These are phyloP conservation scores for Zygnema circumcarinatum DNA, from an alignment of 139 green algal genomes.

Conservation along the genomic window DNA sequence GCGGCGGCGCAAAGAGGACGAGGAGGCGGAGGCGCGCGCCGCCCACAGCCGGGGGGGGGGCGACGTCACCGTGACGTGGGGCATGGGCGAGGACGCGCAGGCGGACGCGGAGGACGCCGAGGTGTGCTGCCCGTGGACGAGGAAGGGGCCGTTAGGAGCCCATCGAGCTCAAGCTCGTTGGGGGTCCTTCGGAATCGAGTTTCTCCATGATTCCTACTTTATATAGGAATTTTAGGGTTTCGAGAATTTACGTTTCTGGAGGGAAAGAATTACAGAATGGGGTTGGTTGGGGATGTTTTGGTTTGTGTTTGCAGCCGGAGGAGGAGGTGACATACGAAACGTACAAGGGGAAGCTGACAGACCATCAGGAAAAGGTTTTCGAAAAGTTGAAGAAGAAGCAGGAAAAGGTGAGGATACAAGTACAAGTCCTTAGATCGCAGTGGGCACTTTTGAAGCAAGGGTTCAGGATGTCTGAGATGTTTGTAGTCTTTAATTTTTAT, in stretches of 20 bases:
- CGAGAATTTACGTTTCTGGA: background rate
- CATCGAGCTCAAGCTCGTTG: background rate
- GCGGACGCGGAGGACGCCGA: conserved; percentile 1
- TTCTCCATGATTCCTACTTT: conserved; percentile 16
- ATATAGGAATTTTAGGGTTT: background rate
- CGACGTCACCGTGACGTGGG: conserved; percentile 66
- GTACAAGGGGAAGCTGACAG: conserved; percentile 73
- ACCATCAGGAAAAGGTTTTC: conserved; percentile 87
- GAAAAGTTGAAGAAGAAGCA: conserved; percentile 85
- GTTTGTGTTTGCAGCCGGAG: conserved; percentile 16
- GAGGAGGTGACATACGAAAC: conserved; percentile 57
- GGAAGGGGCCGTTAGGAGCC: background rate
- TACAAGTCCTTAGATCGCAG: too few relatives aligned
- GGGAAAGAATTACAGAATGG: background rate
- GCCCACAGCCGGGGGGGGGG: conserved; percentile 65
- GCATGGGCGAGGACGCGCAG: conserved; percentile 70
- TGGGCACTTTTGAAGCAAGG: too few relatives aligned
- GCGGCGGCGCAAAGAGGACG: conserved; percentile 52
- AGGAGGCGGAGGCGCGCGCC: conserved; percentile 58
- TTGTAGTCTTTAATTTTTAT: too few relatives aligned
- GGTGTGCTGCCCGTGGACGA: background rate
- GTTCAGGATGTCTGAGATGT: too few relatives aligned
- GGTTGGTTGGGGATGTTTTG: background rate
- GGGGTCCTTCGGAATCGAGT: background rate
- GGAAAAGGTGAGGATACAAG: conserved; percentile 67